Evolutionary conservation across 208 protist genomes (phyloP).

Genomic region (Crithidia mellificae): DNA sequence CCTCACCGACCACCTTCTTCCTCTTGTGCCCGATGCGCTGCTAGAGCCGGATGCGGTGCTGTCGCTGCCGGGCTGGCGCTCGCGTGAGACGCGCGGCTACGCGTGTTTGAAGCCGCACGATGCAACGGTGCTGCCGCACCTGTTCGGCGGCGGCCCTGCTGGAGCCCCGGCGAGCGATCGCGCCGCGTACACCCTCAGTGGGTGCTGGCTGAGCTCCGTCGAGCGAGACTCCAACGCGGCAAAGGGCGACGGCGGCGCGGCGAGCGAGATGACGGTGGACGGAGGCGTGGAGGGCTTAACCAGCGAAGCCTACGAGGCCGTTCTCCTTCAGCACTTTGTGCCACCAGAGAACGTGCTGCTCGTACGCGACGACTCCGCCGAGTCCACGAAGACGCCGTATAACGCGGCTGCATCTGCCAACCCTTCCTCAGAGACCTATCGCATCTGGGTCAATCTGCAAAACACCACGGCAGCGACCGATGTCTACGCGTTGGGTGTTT

Average conservation of each 20-base stretch:
- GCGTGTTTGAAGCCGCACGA: constrained; percentile 32
- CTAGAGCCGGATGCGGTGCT: constrained; percentile 24
- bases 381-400: not conserved
- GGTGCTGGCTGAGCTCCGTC: not conserved
- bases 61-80: constrained; percentile 17
- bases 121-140: constrained; percentile 18
- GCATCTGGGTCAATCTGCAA: constrained; percentile 25
- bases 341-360: constrained; percentile 41
- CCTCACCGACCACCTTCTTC: constrained; percentile 31
- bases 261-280: constrained; percentile 6
- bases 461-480: constrained; percentile 30
- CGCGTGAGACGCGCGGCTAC: constrained; percentile 21
- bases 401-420: not conserved
- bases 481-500: constrained; percentile 58
- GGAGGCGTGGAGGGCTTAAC: constrained; percentile 22
- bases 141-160: constrained; percentile 16
- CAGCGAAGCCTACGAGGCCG: constrained; percentile 17
- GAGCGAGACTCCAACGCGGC: not conserved
- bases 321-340: constrained; percentile 32
- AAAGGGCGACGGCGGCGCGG: not conserved
- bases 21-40: constrained; percentile 24
- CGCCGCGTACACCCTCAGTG: constrained; percentile 26
- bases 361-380: not conserved
- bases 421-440: not conserved
- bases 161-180: not conserved